These are phyloP conservation scores for Globisporangium nunn DNA, from an alignment of 352 stramenopile genomes.

Conservation along the genomic window DNA sequence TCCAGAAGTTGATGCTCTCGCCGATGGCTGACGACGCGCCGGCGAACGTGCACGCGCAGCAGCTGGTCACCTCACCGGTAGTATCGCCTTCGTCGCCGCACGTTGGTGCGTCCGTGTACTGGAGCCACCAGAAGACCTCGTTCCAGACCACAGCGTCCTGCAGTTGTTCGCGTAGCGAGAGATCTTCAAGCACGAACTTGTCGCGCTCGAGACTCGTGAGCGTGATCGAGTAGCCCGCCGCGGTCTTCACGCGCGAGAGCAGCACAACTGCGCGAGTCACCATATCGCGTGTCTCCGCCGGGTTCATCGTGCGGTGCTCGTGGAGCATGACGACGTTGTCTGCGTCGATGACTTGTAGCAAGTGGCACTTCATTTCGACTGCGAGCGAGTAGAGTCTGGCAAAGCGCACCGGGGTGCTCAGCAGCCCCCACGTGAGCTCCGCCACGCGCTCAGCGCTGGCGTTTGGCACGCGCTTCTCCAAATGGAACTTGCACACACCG, in stretches of 20 bases:
- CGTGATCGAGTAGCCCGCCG: neutral
- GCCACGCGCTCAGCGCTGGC: neutral
- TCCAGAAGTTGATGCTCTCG: constrained; percentile 5
- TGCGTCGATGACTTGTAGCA: constrained; percentile 10
- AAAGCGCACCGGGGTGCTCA: constrained; percentile 4
- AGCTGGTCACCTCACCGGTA: too few relatives aligned
- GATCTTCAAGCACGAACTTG: constrained; percentile 4
- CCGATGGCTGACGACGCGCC: constrained; percentile 1
- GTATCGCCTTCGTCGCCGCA: too few relatives aligned
- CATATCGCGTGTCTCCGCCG: neutral
- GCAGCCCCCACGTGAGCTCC: neutral
- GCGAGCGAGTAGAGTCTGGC: constrained; percentile 1
- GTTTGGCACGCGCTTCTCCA: constrained; percentile 2
- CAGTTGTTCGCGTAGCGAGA: too few relatives aligned
- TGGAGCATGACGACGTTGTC: constrained; percentile 12
- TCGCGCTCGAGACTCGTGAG: constrained; percentile 5
- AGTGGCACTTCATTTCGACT: constrained; percentile 6
- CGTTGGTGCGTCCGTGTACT: constrained; percentile 5
- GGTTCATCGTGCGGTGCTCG: constrained; percentile 10
- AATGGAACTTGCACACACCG: constrained; percentile 3
- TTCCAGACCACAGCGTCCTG: constrained; percentile 7
- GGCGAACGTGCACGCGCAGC: constrained; percentile 4
- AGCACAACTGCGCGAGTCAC: constrained; percentile 2
- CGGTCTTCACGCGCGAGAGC: constrained; percentile 5
- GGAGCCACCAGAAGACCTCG: constrained; percentile 10